Percentiles rank a stretch among this genome's conserved stretches.
Conservation (phyloP, 257 asterid species). For the Solanum rostratum region DNA sequence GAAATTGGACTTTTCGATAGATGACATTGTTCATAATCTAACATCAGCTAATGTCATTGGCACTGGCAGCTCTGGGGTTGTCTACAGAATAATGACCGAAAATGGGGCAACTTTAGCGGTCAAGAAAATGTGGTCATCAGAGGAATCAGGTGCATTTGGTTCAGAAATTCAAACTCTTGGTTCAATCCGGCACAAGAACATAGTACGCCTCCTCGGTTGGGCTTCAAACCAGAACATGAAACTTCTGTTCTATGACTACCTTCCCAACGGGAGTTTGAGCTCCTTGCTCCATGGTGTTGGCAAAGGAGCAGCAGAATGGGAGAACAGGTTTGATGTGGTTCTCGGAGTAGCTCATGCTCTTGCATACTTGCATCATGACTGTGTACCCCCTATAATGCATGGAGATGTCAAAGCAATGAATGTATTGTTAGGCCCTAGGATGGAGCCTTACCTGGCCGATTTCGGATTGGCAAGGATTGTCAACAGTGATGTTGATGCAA, state of each 20-base stretch:
- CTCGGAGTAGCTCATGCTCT: constrained; percentile 87
- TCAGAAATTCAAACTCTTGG: constrained; percentile 79
- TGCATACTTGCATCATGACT: constrained; percentile 83
- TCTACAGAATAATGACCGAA: constrained; percentile 57
- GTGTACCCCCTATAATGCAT: constrained; percentile 87
- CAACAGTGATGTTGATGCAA: constrained; percentile 12
- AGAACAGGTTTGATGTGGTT: constrained; percentile 54
- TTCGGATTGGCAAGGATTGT: constrained; percentile 84
- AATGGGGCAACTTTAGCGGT: constrained; percentile 67
- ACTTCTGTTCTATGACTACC: constrained; percentile 76
- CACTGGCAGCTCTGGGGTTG: constrained; percentile 97
- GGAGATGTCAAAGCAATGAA: constrained; percentile 99
- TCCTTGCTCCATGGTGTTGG: constrained; percentile 88
- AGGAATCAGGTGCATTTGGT: constrained; percentile 61
- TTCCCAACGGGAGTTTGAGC: constrained; percentile 92
- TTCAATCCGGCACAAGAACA: constrained; percentile 86
- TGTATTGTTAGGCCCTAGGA: constrained; percentile 54
- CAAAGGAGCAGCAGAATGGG: constrained; percentile 89
- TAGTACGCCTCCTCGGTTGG: constrained; percentile 86
- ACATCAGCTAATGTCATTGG: constrained; percentile 86
- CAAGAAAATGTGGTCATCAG: constrained; percentile 94
- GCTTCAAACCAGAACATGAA: constrained; percentile 69
- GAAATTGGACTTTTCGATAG: constrained; percentile 62
- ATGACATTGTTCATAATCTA: constrained; percentile 56
- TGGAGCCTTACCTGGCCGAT: constrained; percentile 90